Conservation (phyloP, 345 rosid genomes). For the Murraya paniculata region DNA sequence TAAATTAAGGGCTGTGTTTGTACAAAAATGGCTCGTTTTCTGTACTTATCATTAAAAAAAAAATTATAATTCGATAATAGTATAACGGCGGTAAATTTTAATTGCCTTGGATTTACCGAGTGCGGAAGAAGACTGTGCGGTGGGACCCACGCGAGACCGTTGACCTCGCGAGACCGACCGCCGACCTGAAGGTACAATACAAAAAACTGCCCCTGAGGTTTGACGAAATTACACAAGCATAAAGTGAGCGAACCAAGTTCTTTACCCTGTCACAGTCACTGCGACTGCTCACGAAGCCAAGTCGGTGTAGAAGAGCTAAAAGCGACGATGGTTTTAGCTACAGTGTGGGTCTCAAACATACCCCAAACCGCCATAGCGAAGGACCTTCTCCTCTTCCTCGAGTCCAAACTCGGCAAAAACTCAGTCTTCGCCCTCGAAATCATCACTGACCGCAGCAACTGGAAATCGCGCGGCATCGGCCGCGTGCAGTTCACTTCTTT, state of each 20-base stretch:
- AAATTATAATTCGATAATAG: too few relatives aligned
- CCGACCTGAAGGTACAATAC: too few relatives aligned
- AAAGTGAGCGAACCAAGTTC: accelerated
- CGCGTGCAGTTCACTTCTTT: slow-evolving; percentile 75
- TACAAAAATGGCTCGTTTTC: too few relatives aligned
- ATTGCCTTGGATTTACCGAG: too few relatives aligned
- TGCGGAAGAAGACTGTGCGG: too few relatives aligned
- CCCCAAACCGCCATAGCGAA: slow-evolving; percentile 61
- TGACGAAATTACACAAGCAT: not conserved
- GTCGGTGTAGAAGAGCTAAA: not conserved
- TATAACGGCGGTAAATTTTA: too few relatives aligned
- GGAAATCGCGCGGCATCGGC: slow-evolving; percentile 82
- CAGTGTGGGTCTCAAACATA: slow-evolving; percentile 54
- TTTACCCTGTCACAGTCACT: not conserved
- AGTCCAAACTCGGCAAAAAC: slow-evolving; percentile 58
- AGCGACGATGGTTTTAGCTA: slow-evolving; percentile 33
- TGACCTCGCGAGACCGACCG: too few relatives aligned
- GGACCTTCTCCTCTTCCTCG: slow-evolving; percentile 64
- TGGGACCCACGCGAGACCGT: too few relatives aligned
- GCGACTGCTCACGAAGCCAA: too few relatives aligned
- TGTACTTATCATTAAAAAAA: too few relatives aligned
- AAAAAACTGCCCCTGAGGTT: not conserved
- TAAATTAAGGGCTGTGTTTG: too few relatives aligned
- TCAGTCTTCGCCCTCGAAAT: slow-evolving; percentile 79
- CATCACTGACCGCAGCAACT: slow-evolving; percentile 51